These are phyloP conservation scores for Pachysandra terminalis DNA, from an alignment of 164 flowering plant species.

Conservation along the genomic window DNA sequence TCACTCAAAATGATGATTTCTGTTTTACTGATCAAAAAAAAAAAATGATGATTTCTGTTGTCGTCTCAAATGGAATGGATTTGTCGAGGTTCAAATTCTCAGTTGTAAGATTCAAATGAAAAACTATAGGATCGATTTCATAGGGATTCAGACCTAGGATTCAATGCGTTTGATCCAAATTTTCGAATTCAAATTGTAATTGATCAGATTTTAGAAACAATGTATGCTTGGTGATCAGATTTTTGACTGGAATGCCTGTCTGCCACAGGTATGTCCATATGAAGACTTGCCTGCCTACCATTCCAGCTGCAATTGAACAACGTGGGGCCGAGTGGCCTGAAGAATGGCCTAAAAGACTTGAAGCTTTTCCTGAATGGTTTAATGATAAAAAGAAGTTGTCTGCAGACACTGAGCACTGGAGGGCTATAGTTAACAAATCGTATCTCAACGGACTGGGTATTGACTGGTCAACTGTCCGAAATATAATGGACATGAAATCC, in stretches of 20 bases:
- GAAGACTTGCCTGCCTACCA: conserved; percentile 60
- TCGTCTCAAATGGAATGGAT: no score
- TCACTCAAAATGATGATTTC: no score
- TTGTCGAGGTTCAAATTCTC: no score
- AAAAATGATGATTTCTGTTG: no score
- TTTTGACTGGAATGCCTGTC: background rate
- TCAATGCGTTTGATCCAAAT: no score
- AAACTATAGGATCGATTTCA: no score
- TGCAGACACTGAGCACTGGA: conserved; percentile 81
- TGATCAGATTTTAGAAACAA: no score
- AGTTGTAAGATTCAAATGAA: no score
- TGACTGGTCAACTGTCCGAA: conserved; percentile 77
- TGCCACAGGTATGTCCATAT: conserved; percentile 70
- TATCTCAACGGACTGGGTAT: conserved; percentile 87
- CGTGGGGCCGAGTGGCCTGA: conserved; percentile 95
- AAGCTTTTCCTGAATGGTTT: conserved; percentile 82
- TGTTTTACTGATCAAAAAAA: no score
- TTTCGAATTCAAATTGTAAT: no score
- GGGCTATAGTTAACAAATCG: conserved; percentile 65
- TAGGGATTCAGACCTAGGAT: no score
- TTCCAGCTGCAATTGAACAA: conserved; percentile 85
- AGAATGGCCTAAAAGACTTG: conserved; percentile 96
- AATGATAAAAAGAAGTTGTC: conserved; percentile 50
- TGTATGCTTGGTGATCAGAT: background rate
- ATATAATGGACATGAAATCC: conserved; percentile 89